Conservation (phyloP, 768 basidiomycete genomes). For the Ramaria rubella region DNA sequence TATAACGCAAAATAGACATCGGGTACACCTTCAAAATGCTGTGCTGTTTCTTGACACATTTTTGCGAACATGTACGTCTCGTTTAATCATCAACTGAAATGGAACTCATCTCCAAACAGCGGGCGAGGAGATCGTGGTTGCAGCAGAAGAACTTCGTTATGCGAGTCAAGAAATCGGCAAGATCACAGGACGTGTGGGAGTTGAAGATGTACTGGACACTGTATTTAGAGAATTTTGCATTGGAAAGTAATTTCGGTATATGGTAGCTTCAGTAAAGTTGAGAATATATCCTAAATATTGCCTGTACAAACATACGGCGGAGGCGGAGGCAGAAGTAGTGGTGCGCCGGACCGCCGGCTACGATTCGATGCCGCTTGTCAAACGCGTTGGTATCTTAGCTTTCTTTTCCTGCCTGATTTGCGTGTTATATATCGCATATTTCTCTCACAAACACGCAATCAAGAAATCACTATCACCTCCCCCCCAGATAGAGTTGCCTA, state of each 20-base stretch:
- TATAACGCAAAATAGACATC: slow-evolving; percentile 75
- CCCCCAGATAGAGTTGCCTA: too few relatives aligned
- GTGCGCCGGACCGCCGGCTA: too few relatives aligned
- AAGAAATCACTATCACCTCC: too few relatives aligned
- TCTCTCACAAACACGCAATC: neutral
- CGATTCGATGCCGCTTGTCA: too few relatives aligned
- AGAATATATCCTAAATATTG: too few relatives aligned
- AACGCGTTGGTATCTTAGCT: neutral
- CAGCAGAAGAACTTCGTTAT: slow-evolving; percentile 83
- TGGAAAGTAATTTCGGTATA: slow-evolving; percentile 69
- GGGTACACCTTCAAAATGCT: slow-evolving; percentile 65
- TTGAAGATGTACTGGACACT: slow-evolving; percentile 77
- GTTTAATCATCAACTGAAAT: neutral
- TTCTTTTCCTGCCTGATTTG: neutral
- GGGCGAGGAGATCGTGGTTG: slow-evolving; percentile 67
- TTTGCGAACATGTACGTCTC: slow-evolving; percentile 36
- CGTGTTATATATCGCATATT: neutral
- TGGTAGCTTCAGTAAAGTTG: too few relatives aligned
- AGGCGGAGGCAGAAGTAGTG: too few relatives aligned
- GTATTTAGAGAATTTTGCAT: slow-evolving; percentile 88
- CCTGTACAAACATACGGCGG: too few relatives aligned
- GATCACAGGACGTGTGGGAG: slow-evolving; percentile 73
- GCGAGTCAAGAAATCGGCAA: slow-evolving; percentile 78
- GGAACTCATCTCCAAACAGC: slow-evolving; percentile 31
- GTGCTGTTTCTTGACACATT: slow-evolving; percentile 57